These are phyloP conservation scores for Penicillium nordicum DNA, from an alignment of 2,329 filamentous ascomycete species.

Conservation along the genomic window DNA sequence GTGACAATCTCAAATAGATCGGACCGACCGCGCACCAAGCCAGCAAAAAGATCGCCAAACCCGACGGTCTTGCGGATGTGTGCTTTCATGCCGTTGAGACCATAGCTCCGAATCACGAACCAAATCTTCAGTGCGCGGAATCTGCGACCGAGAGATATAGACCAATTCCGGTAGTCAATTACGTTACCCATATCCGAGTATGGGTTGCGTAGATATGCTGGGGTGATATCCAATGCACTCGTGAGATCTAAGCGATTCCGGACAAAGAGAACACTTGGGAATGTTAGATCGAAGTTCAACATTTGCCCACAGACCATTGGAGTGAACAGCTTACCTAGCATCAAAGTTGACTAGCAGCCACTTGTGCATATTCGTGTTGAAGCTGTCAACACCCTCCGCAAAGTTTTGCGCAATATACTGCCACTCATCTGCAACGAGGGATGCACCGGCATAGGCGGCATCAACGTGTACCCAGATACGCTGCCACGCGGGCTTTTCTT, in stretches of 20 bases:
- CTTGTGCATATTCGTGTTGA: constrained; percentile 96
- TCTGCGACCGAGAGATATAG: constrained; percentile 83
- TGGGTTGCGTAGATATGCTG: constrained; percentile 76
- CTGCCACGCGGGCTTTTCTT: constrained; percentile 46
- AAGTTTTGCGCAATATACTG: constrained; percentile 64
- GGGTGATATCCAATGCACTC: constrained; percentile 72
- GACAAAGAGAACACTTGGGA: constrained; percentile 72
- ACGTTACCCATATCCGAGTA: constrained; percentile 79
- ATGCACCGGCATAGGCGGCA: constrained; percentile 85
- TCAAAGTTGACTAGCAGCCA: constrained; percentile 96
- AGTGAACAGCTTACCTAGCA: constrained; percentile 42
- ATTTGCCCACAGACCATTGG: too few relatives aligned
- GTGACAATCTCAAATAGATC: constrained; percentile 77
- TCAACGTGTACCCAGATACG: constrained; percentile 89
- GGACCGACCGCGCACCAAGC: constrained; percentile 53
- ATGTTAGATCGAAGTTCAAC: constrained; percentile 4
- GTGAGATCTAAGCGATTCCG: constrained; percentile 73
- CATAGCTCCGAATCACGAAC: constrained; percentile 86
- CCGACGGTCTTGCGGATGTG: constrained; percentile 68
- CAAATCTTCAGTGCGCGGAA: constrained; percentile 91
- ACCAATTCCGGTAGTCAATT: constrained; percentile 96
- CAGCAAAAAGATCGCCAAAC: constrained; percentile 68
- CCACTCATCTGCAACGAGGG: constrained; percentile 77
- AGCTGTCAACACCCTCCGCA: constrained; percentile 68
- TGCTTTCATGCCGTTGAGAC: constrained; percentile 67